Evolutionary conservation across 192 early-diverging fungal genomes (phyloP).

Genomic region (Rhizophagus prolifer): DNA sequence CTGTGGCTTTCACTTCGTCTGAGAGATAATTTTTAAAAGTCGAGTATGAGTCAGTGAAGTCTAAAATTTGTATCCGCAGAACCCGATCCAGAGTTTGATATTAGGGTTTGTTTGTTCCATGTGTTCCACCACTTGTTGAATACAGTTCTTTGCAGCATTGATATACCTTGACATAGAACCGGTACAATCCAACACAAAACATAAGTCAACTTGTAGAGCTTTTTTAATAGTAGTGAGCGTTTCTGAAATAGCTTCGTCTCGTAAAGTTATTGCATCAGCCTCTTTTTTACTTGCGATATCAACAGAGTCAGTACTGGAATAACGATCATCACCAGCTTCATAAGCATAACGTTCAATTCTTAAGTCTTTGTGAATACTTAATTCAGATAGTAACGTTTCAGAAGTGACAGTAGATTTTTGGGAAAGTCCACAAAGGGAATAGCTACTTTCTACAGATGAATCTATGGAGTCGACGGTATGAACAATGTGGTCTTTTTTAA

Average conservation of each 20-base stretch:
- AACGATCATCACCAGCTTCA: no score
- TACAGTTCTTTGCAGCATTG: constrained; percentile 13
- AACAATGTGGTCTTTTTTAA: no score
- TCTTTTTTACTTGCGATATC: no score
- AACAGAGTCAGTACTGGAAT: no score
- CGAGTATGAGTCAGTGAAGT: no score
- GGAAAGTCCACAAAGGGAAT: no score
- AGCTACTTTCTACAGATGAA: no score
- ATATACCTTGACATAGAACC: constrained; percentile 3
- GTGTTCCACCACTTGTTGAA: constrained; percentile 6
- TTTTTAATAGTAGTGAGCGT: not conserved
- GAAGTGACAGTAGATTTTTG: no score
- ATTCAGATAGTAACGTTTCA: no score
- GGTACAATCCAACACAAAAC: constrained; percentile 6
- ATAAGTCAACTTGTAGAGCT: not conserved
- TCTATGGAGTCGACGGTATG: no score
- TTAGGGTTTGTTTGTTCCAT: constrained; percentile 1
- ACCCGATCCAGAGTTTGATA: not conserved
- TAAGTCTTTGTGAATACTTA: no score
- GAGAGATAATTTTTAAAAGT: not conserved
- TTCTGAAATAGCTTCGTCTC: not conserved
- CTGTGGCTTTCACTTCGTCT: not conserved
- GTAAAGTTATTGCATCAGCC: not conserved
- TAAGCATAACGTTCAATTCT: no score
- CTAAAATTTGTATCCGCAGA: not conserved